These are phyloP conservation scores for Oenanthe javanica DNA, from an alignment of 140 eudicot genomes.

Conservation along the genomic window DNA sequence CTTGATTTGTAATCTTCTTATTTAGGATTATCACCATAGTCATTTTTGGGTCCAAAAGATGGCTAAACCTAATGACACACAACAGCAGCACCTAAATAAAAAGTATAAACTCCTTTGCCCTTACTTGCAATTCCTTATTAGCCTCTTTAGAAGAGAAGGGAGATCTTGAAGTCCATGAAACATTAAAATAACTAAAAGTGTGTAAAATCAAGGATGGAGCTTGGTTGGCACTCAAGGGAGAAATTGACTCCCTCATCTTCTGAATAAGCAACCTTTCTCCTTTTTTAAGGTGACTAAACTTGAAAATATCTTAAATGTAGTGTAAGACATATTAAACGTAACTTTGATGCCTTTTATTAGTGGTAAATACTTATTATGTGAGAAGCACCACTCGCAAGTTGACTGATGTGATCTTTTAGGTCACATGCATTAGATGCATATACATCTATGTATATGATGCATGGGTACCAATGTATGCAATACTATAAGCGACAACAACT, in stretches of 20 bases:
- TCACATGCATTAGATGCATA: background rate
- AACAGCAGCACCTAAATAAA: background rate
- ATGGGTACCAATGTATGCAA: no score
- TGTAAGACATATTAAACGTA: background rate
- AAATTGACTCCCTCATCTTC: background rate
- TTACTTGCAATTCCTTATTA: background rate
- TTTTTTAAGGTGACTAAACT: background rate
- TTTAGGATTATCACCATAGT: background rate
- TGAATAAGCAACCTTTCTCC: background rate
- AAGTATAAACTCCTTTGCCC: background rate
- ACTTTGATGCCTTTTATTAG: background rate
- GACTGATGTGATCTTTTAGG: background rate
- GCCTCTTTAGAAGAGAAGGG: background rate
- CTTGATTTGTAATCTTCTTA: background rate
- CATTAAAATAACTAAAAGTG: background rate
- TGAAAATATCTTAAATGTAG: background rate
- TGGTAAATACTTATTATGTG: background rate
- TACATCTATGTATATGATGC: no score
- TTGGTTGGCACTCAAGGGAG: background rate
- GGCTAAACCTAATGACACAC: background rate
- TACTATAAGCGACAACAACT: no score
- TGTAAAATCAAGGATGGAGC: background rate
- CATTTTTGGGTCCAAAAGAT: background rate
- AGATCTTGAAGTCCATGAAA: background rate
- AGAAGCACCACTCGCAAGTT: background rate